Evolutionary conservation across 805 yeast species (phyloP).

Genomic region (Hagleromyces aurorensis): DNA sequence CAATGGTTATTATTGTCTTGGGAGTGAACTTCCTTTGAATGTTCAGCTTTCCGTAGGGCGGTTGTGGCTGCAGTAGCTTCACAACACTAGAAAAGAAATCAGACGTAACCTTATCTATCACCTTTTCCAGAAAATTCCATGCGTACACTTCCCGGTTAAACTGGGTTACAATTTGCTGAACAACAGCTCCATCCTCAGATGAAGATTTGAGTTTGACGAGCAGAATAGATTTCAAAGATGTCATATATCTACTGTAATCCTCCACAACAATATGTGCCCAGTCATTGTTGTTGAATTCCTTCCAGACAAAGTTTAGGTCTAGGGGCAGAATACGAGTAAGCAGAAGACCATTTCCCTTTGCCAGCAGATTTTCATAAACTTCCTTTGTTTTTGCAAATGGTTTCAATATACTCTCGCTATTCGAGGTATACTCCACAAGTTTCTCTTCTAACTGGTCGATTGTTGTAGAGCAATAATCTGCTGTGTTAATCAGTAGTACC

Average conservation of each 20-base stretch:
- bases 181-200: slow-evolving; percentile 24
- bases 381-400: slow-evolving; percentile 51
- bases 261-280: slow-evolving; percentile 65
- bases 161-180: slow-evolving; percentile 40
- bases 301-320: slow-evolving; percentile 67
- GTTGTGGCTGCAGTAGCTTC: slow-evolving; percentile 52
- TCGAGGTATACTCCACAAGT: slow-evolving; percentile 36
- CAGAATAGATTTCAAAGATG: slow-evolving; percentile 45
- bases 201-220: slow-evolving; percentile 3
- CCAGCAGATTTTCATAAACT: slow-evolving; percentile 49
- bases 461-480: slow-evolving; percentile 80
- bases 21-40: slow-evolving; percentile 14
- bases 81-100: slow-evolving; percentile 52
- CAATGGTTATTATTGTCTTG: slow-evolving; percentile 33
- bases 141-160: slow-evolving; percentile 64
- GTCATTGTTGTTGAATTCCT: slow-evolving; percentile 70
- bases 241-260: slow-evolving; percentile 64
- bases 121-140: slow-evolving; percentile 66
- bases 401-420: slow-evolving; percentile 35
- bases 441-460: slow-evolving; percentile 68
- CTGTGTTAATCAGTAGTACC: slow-evolving; percentile 73
- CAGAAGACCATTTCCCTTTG: slow-evolving; percentile 47
- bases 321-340: slow-evolving; percentile 45
- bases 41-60: slow-evolving; percentile 38
- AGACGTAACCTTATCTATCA: slow-evolving; percentile 55